Evolutionary conservation across 768 basidiomycete species (phyloP).

Genomic region (Kwoniella dejecticola): DNA sequence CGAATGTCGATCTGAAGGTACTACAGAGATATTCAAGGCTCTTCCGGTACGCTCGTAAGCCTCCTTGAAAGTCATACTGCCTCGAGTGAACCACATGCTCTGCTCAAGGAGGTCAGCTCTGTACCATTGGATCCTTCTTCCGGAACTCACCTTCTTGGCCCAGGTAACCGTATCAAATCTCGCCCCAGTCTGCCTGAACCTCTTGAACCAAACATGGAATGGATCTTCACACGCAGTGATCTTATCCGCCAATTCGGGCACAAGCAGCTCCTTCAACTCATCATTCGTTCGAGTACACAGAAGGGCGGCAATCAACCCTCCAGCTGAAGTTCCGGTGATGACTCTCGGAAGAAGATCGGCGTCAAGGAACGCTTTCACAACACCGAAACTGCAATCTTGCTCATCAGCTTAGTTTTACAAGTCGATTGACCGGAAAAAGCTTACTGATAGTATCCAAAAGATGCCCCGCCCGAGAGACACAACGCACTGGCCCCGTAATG

Average conservation of each 20-base stretch:
- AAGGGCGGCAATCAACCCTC: conserved; percentile 70
- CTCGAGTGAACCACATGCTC: conserved; percentile 87
- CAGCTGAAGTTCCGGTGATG: conserved; percentile 91
- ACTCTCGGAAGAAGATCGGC: conserved; percentile 83
- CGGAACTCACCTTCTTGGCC: conserved; percentile 80
- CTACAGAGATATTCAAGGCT: conserved; percentile 89
- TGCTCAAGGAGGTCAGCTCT: too few species aligned
- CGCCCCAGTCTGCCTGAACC: conserved; percentile 86
- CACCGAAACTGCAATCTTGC: conserved; percentile 63
- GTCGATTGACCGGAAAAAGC: conserved; percentile 7
- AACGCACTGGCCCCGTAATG: conserved; percentile 89
- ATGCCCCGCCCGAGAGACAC: conserved; percentile 93
- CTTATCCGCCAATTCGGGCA: conserved; percentile 79
- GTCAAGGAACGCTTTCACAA: conserved; percentile 88
- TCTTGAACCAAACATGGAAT: conserved; percentile 53
- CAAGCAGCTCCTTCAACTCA: conserved; percentile 74
- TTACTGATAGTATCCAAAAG: conserved; percentile 83
- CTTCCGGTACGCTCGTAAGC: conserved; percentile 91
- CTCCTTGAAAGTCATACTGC: conserved; percentile 92
- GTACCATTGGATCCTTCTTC: too few species aligned
- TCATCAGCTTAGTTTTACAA: conserved; percentile 60
- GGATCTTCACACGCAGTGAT: conserved; percentile 66
- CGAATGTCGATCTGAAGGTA: conserved; percentile 89
- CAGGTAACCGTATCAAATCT: conserved; percentile 86
- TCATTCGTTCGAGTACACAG: conserved; percentile 84